Evolutionary conservation across 495 filamentous ascomycete genomes (phyloP), one percentile per base, ranked within the genome.

Genomic region (Daldinia grandis): DNA sequence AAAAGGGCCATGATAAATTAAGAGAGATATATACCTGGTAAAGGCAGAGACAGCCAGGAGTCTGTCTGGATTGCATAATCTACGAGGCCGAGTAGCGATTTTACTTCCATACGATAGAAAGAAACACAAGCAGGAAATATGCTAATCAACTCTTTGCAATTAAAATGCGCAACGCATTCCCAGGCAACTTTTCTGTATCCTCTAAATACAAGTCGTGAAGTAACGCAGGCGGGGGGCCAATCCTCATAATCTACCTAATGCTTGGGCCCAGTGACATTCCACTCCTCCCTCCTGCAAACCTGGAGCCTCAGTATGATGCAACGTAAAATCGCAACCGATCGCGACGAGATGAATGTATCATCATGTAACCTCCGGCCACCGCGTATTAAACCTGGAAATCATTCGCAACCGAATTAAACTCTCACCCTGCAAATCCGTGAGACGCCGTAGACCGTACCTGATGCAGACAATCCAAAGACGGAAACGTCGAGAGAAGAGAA

Each of bases 121-220:
- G 49, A 28, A 24, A 5, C 15, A 21, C 44, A 50, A 38, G 21
- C 10, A 38, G 17, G 28, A 44, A 9, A 40, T 40, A 17, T 17
- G 7, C 21, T 15, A 44, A 53, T 28, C 12, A 53, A 28, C 25
- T n/a, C 14, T 53, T 53, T 24, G 27, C 24, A 10, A 38, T 17
- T 49, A 55, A 40, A 37, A 19, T 53, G 49, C 49, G 49, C 27
- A 53, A 53, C 27, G 49, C 49, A 53, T 53, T 53, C 49, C 24
- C 49, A 30, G 42, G 25, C 28, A 59, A 71, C 69, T 71, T 71
- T 71, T 71, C 42, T 62, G 68, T 71, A 71, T 71, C 68, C 68
- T 71, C 62, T 71, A 71, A 66, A 66, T 57, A 71, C 58, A 66
- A 60, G 51, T 24, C 19, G 28, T 24, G 27, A 57, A 27, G 27